These are phyloP conservation scores for Oxyria digyna DNA, from an alignment of 148 eudicot genomes.

Conservation along the genomic window DNA sequence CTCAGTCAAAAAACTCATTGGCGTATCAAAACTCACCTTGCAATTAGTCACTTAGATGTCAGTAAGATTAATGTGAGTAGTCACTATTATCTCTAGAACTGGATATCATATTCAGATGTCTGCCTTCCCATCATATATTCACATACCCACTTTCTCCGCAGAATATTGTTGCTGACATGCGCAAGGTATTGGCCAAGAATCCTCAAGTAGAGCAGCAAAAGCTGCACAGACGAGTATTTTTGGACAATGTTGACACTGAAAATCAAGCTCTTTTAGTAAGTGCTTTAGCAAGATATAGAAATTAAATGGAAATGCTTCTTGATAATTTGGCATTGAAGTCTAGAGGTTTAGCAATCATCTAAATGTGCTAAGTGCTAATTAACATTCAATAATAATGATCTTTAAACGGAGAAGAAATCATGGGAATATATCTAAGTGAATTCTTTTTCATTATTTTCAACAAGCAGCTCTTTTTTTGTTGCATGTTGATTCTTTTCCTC, in stretches of 20 bases:
- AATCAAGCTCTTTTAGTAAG: conserved; percentile 85
- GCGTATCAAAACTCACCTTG: conserved; percentile 91
- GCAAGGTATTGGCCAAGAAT: conserved; percentile 87
- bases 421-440: not conserved
- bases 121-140: conserved; percentile 1
- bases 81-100: conserved; percentile 6
- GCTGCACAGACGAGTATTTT: conserved; percentile 90
- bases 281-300: conserved; percentile 1
- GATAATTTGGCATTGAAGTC: not conserved
- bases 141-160: conserved; percentile 15
- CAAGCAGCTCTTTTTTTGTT: not conserved
- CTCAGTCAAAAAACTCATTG: conserved; percentile 87
- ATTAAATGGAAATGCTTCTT: not conserved
- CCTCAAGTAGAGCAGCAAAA: conserved; percentile 91
- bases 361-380: not conserved
- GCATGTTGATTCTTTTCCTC: conserved; percentile 3
- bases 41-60: conserved; percentile 79
- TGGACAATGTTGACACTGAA: conserved; percentile 71
- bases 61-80: conserved; percentile 68
- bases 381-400: not conserved
- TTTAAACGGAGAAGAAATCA: not conserved
- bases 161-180: conserved; percentile 98
- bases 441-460: not conserved
- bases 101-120: conserved; percentile 1
- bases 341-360: not conserved